Percentiles rank a stretch among this genome's conserved stretches.
These are phyloP conservation scores for Rhizopus delemar DNA, from an alignment of 371 early-diverging fungal species.

Conservation along the genomic window DNA sequence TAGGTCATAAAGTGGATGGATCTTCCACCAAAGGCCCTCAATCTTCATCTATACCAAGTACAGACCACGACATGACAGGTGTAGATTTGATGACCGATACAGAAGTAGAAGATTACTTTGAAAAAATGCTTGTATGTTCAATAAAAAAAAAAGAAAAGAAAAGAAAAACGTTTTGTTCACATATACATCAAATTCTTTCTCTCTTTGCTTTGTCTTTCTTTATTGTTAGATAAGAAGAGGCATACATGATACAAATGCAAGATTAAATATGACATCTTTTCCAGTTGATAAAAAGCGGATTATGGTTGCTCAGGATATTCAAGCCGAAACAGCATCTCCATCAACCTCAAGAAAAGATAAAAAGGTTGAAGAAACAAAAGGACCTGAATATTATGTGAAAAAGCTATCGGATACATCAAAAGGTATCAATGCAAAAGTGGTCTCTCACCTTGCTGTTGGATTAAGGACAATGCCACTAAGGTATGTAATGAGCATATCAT, in stretches of 20 bases:
- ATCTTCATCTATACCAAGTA: slow-evolving; percentile 35
- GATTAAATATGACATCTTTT: slow-evolving; percentile 43
- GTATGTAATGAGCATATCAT: slow-evolving; percentile 40
- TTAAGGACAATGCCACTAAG: slow-evolving; percentile 75
- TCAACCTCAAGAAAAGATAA: slow-evolving; percentile 28
- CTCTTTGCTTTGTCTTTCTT: not conserved
- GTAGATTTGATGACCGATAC: slow-evolving; percentile 23
- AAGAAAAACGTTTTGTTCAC: not conserved
- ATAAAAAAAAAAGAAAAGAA: not conserved
- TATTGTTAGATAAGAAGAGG: slow-evolving; percentile 44
- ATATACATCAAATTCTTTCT: not conserved
- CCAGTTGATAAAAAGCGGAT: slow-evolving; percentile 51
- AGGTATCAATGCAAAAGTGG: slow-evolving; percentile 54
- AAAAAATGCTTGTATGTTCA: slow-evolving; percentile 47
- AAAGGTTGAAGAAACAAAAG: slow-evolving; percentile 49
- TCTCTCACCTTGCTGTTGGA: slow-evolving; percentile 63
- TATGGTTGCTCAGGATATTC: slow-evolving; percentile 56
- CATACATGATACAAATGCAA: slow-evolving; percentile 41
- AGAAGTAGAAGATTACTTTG: slow-evolving; percentile 49
- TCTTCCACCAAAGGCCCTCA: slow-evolving; percentile 31
- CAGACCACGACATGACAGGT: slow-evolving; percentile 26
- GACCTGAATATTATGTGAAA: slow-evolving; percentile 65
- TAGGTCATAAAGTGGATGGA: slow-evolving; percentile 23
- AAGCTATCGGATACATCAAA: slow-evolving; percentile 57
- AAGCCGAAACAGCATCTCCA: slow-evolving; percentile 30